Percentiles rank a stretch among this genome's conserved stretches.
phyloP scores from a whole-genome alignment of 768 basidiomycete species.

The Leccinum variicolor region DNA sequence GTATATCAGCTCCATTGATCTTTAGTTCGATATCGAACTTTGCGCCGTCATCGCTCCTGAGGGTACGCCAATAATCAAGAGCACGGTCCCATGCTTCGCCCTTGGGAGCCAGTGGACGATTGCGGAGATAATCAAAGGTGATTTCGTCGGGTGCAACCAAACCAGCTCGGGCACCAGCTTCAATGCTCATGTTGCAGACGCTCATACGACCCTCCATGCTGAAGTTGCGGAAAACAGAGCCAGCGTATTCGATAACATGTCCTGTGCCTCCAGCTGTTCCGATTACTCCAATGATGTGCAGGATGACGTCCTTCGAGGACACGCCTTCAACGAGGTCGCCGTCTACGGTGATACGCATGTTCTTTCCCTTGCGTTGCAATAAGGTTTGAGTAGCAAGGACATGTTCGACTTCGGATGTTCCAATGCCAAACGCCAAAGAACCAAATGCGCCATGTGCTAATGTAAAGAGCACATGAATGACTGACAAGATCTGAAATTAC shows the following conservation, averaged over 20 bases:
- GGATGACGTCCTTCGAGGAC: constrained; percentile 85
- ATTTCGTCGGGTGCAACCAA: constrained; percentile 90
- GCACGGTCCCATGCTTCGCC: constrained; percentile 84
- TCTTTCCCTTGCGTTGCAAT: constrained; percentile 83
- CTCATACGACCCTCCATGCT: constrained; percentile 92
- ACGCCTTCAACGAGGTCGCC: constrained; percentile 80
- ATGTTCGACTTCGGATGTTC: constrained; percentile 92
- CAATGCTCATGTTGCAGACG: constrained; percentile 94
- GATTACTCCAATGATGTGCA: constrained; percentile 87
- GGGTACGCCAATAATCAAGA: constrained; percentile 79
- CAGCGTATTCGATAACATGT: constrained; percentile 85
- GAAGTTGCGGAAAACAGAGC: constrained; percentile 80
- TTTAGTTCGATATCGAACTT: constrained; percentile 81
- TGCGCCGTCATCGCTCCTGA: constrained; percentile 78
- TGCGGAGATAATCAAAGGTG: constrained; percentile 80
- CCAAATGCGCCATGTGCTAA: constrained; percentile 92
- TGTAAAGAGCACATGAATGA: constrained; percentile 1
- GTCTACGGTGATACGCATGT: constrained; percentile 89
- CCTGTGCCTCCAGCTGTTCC: constrained; percentile 94
- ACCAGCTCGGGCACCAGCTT: constrained; percentile 88
- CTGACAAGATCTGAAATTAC: background rate
- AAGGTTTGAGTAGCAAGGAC: constrained; percentile 91
- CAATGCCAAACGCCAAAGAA: constrained; percentile 89
- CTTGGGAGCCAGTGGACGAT: constrained; percentile 78
- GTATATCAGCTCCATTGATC: constrained; percentile 79